Evolutionary conservation across 108 stramenopile species (phyloP).

Genomic region (Cyclotella cryptica): DNA sequence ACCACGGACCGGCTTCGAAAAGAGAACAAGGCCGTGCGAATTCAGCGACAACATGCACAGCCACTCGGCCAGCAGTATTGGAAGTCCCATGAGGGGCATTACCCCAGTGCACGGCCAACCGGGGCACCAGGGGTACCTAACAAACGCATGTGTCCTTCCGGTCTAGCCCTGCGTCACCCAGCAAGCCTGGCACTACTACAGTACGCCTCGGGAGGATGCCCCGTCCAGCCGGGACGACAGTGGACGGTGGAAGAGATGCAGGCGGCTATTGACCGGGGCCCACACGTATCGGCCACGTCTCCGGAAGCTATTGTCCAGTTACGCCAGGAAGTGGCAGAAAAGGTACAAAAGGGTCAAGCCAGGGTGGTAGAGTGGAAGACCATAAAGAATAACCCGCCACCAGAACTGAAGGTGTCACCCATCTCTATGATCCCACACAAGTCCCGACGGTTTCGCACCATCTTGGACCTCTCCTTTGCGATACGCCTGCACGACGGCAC

Average conservation of each 20-base stretch:
- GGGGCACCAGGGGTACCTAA: too few relatives aligned
- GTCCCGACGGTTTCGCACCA: constrained; percentile 1
- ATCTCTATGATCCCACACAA: constrained; percentile 34
- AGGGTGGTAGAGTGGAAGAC: constrained; percentile 8
- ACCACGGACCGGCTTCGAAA: too few relatives aligned
- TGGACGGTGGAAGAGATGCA: constrained; percentile 15
- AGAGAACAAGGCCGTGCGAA: too few relatives aligned
- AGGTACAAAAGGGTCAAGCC: not conserved
- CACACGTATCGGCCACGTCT: constrained; percentile 18
- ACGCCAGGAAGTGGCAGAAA: not conserved
- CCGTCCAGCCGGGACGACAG: constrained; percentile 5
- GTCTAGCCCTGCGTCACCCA: constrained; percentile 8
- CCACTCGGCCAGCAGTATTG: not conserved
- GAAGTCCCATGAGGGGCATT: not conserved
- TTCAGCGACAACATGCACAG: too few relatives aligned
- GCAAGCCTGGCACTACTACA: constrained; percentile 10
- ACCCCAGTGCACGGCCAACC: too few relatives aligned
- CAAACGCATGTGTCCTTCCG: constrained; percentile 17
- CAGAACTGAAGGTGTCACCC: constrained; percentile 16
- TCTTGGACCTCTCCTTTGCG: constrained; percentile 21
- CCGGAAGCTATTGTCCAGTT: constrained; percentile 17
- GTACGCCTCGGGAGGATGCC: constrained; percentile 25
- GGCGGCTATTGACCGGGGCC: constrained; percentile 24
- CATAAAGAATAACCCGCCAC: constrained; percentile 9
- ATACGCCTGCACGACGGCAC: not conserved